A percentile compares a stretch with the other conserved stretches of the same genome.
Evolutionary conservation across 305 asterid genomes (phyloP).

Genomic region (Fraxinus latifolia): DNA sequence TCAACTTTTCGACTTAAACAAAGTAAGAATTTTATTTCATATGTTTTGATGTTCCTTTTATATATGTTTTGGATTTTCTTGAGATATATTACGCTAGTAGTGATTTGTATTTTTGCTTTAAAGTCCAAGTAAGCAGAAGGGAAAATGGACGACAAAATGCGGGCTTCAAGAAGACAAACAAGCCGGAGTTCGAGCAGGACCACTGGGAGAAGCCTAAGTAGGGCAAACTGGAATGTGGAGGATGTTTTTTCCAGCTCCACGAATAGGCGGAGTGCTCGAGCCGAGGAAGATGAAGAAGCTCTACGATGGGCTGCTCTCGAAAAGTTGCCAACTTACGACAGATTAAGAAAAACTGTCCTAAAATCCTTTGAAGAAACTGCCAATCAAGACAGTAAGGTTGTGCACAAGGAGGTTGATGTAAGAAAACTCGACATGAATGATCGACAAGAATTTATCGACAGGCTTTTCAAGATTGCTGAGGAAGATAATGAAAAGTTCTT

Average conservation of each 20-base stretch:
- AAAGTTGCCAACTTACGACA: conserved; percentile 72
- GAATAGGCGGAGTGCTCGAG: conserved; percentile 45
- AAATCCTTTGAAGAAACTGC: conserved; percentile 48
- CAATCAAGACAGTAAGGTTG: conserved; percentile 31
- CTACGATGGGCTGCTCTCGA: conserved; percentile 84
- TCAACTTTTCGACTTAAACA: background rate
- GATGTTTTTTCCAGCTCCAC: conserved; percentile 50
- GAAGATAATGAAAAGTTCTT: conserved; percentile 88
- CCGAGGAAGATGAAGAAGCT: conserved; percentile 75
- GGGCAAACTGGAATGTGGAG: conserved; percentile 51
- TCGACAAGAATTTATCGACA: conserved; percentile 78
- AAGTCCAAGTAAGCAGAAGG: conserved; percentile 4
- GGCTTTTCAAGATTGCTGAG: conserved; percentile 79
- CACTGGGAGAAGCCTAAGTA: conserved; percentile 33
- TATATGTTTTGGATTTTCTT: background rate
- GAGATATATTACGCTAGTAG: background rate
- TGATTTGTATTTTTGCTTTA: background rate
- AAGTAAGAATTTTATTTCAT: conserved; percentile 7
- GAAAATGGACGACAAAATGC: conserved; percentile 36
- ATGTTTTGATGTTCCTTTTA: background rate
- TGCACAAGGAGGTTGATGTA: conserved; percentile 70
- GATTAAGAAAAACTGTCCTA: conserved; percentile 57
- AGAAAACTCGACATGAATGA: conserved; percentile 59
- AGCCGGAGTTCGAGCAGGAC: conserved; percentile 44
- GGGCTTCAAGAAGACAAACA: conserved; percentile 35